phyloP scores from a whole-genome alignment of 2,329 filamentous ascomycete species.

The Parascedosporium putredinis region DNA sequence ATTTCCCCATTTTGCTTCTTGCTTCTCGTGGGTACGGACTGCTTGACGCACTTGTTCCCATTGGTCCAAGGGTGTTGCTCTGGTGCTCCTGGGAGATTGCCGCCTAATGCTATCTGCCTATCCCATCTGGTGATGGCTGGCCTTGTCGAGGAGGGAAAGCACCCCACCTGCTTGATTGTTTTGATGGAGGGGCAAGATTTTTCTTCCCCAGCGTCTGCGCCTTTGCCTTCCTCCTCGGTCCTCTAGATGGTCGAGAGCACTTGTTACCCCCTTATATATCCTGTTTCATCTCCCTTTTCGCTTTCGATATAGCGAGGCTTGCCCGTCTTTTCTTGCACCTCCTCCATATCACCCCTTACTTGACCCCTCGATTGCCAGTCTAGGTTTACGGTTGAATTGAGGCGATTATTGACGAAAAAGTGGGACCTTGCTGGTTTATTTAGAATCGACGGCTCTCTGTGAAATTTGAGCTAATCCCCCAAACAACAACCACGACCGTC shows the following conservation, averaged over 20 bases:
- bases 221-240: not conserved
- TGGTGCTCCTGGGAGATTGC: not conserved
- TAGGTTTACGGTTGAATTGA: not conserved
- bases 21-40: not conserved
- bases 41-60: not conserved
- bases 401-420: conserved; percentile 2
- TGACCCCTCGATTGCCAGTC: not conserved
- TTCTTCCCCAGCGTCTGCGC: not conserved
- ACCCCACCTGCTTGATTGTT: conserved; percentile 2
- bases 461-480: not conserved
- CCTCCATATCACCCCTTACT: too few species aligned
- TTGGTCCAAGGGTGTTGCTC: too few species aligned
- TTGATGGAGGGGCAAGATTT: conserved; percentile 3
- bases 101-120: not conserved
- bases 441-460: conserved; percentile 4
- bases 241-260: not conserved
- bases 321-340: too few species aligned
- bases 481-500: conserved; percentile 7
- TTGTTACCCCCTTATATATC: not conserved
- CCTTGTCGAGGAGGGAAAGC: not conserved
- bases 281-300: not conserved
- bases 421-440: not conserved
- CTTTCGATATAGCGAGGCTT: not conserved
- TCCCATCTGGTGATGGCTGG: not conserved
- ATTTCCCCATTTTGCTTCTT: too few species aligned